Percentiles rank a stretch among this genome's conserved stretches.
phyloP scores from a whole-genome alignment of 2,329 filamentous ascomycete species.

The Aspergillus aculeatus region DNA sequence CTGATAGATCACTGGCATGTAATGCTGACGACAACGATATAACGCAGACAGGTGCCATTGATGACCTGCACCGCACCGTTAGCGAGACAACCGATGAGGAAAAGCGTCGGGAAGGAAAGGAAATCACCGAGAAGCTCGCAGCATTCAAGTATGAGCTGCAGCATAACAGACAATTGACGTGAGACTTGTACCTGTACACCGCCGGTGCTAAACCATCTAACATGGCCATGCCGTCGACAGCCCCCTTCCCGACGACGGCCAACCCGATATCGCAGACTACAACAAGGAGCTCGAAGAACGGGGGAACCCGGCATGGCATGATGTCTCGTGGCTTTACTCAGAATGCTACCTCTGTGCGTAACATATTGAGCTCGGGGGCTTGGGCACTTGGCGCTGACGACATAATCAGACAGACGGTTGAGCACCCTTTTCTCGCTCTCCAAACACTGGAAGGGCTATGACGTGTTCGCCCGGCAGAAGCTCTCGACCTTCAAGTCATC shows the following conservation, averaged over 20 bases:
- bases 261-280: slow-evolving; percentile 73
- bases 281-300: slow-evolving; percentile 79
- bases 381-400: slow-evolving; percentile 20
- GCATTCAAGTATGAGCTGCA: slow-evolving; percentile 92
- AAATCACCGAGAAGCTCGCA: slow-evolving; percentile 74
- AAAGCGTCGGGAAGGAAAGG: slow-evolving; percentile 77
- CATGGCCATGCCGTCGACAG: slow-evolving; percentile 42
- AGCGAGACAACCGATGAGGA: slow-evolving; percentile 52
- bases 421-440: slow-evolving; percentile 74
- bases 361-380: not conserved
- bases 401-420: slow-evolving; percentile 63
- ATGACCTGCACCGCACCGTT: slow-evolving; percentile 76
- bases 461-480: slow-evolving; percentile 87
- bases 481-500: slow-evolving; percentile 90
- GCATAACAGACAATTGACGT: slow-evolving; percentile 79
- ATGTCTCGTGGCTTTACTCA: slow-evolving; percentile 81
- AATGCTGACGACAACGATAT: slow-evolving; percentile 1
- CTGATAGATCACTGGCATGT: not conserved
- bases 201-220: not conserved
- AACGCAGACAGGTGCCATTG: slow-evolving; percentile 79
- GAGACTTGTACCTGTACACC: slow-evolving; percentile 29
- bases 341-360: slow-evolving; percentile 82
- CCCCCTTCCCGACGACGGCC: slow-evolving; percentile 73
- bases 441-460: slow-evolving; percentile 82
- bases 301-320: slow-evolving; percentile 75